Base-by-base conservation (phyloP, 2,329 filamentous ascomycete genomes). In the Diplodia scrobiculata region DNA sequence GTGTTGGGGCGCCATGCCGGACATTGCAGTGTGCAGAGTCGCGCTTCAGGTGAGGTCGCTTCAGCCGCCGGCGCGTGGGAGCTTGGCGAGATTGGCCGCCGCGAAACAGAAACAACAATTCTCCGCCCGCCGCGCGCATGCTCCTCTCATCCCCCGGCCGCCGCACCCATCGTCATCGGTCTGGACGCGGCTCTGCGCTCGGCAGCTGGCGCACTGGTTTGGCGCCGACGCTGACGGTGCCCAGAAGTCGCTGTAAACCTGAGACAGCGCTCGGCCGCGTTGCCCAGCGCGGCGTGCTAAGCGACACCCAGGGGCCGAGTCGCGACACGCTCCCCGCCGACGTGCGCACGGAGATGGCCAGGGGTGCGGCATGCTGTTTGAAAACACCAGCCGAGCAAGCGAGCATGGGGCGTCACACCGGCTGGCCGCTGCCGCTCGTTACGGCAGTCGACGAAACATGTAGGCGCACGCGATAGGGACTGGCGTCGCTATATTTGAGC, bases 291-390 rank as follows among this genome's bases (percentile, higher is more conserved):
- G 45, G 58, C 3, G n/a, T 14, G n/a, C 41, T 36, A 32, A 62
- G 58, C 58, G 58, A n/a, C 29, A n/a, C 29, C 21, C 14, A 21
- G 25, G 55, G 41, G 55, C 55, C 25, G 5, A 7, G 10, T 36
- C 50, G 52, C 52, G 50, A 65, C 50, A 48, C 5, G 25, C 32
- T 55, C n/a, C 32, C 32, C n/a, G n/a, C 32, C 54, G 36, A 64
- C 34, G 34, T 64, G 62, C 62, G 62, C 63, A 58, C 53, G 63
- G 63, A 66, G 63, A 66, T 58, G 29, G 52, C 51, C 52, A 66
- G 63, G 52, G 53, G 52, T 29, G 25, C 34, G 48, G 64, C 64
- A 60, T 59, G 64, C 34, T 50, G 53, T 59, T 66, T 66, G 54
- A 66, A 52, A 63, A 63, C 60, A 63, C 60, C 60, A 63, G 25